Base-by-base conservation (phyloP, 2,329 filamentous ascomycete species). In the Ceratocystis diversiconidia region DNA sequence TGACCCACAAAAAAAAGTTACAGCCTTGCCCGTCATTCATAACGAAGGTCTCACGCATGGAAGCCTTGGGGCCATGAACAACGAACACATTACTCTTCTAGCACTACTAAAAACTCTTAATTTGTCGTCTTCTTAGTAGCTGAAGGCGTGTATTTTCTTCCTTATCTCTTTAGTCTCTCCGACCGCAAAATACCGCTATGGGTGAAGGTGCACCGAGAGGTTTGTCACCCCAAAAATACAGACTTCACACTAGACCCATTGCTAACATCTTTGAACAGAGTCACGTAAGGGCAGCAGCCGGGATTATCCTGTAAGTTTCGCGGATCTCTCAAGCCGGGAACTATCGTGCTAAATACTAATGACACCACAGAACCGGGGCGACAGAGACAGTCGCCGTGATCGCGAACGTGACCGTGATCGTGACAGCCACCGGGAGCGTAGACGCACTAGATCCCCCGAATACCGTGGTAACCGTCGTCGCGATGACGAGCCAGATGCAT, bases 381-480 rank as follows among this genome's bases (percentile, higher is more conserved):
- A 76, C n/a, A 48, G 32, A 63, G 28, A 65, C 57, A 43, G 46
- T 44, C 64, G 59, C 19, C 55, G 55, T 59, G 55, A 59, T 25
- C 55, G 55, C 19, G 75, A 76, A 55, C 72, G 73, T 66, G 69
- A 70, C 46, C 75, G 76, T 60, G 71, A 75, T 64, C 73, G 77
- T 66, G 76, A 77, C 60, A 73, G 76, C 70, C 73, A 76, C 69
- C 75, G 82, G 70, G 84, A 85, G 65, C 82, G 87, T 72, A 83
- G 91, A 76, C 88, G 92, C 69, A 96, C 92, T 68, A 86, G 92
- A 73, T 97, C 92, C 19, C 92, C 92, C 66, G 86, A 88, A 71
- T 85, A 89, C 73, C 82, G 77, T 67, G 72, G 83, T 72, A 79
- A 84, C 70, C 82, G 86, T 66, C 85, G 89, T 71, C 88, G 88